Evolutionary conservation across 805 yeast species (phyloP).

Genomic region (Starmerella ratchasimensis): DNA sequence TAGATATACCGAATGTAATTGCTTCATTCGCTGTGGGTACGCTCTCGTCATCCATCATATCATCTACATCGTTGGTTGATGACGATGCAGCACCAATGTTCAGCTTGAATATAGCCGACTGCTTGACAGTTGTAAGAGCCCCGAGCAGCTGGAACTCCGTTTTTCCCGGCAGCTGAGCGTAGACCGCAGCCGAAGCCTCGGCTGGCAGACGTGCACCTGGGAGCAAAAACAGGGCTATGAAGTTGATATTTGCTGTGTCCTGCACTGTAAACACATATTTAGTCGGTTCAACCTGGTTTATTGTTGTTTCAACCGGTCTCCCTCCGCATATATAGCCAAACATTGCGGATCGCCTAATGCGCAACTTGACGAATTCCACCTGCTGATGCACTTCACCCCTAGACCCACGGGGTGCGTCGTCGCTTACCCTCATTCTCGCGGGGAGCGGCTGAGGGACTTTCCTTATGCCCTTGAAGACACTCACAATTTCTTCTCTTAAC

Average conservation of each 20-base stretch:
- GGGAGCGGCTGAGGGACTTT: too few species aligned
- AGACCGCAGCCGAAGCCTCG: conserved; percentile 67
- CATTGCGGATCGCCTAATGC: conserved; percentile 28
- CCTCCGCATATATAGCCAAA: conserved; percentile 71
- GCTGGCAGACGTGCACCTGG: conserved; percentile 66
- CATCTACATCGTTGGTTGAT: conserved; percentile 35
- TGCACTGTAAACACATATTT: conserved; percentile 53
- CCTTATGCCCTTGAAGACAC: background rate
- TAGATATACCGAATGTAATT: conserved; percentile 68
- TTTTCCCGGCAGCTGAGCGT: conserved; percentile 59
- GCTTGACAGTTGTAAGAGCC: conserved; percentile 40
- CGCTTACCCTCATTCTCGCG: background rate
- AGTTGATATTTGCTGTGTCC: conserved; percentile 55
- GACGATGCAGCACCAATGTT: conserved; percentile 31
- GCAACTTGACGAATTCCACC: background rate
- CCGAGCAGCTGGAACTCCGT: conserved; percentile 30
- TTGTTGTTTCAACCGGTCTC: conserved; percentile 36
- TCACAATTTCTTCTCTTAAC: background rate
- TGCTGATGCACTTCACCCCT: background rate
- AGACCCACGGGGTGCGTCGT: background rate
- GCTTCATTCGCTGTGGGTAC: conserved; percentile 18
- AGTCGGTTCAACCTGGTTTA: conserved; percentile 49
- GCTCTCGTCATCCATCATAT: conserved; percentile 42
- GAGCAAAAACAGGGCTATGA: conserved; percentile 67
- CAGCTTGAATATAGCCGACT: conserved; percentile 81